Percentiles rank a stretch among this genome's conserved stretches.
phyloP scores from a whole-genome alignment of 768 basidiomycete genomes.

The Trametes meyenii region DNA sequence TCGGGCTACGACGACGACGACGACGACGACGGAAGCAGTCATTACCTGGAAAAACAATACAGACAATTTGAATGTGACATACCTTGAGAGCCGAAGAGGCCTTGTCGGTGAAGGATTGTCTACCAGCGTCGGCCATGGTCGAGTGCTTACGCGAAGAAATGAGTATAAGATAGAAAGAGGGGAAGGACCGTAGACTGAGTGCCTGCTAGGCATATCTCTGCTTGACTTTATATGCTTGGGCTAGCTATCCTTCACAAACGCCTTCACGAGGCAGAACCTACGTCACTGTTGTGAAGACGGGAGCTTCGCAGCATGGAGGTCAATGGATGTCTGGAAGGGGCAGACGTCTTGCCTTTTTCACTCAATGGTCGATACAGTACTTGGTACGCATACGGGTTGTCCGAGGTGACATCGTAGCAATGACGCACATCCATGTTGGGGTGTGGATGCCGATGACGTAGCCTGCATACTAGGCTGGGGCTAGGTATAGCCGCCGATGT shows the following conservation, averaged over 20 bases:
- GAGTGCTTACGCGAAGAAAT: constrained; percentile 44
- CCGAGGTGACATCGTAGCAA: neutral
- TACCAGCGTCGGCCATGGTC: constrained; percentile 37
- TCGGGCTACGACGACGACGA: constrained; percentile 28
- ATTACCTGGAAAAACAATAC: neutral
- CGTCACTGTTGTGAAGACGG: neutral
- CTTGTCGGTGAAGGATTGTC: constrained; percentile 39
- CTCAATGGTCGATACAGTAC: neutral
- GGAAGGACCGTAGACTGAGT: too few species aligned
- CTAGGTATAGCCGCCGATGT: too few species aligned
- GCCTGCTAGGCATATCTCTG: too few species aligned
- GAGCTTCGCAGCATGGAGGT: neutral
- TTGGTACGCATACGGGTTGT: too few species aligned
- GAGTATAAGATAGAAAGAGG: neutral
- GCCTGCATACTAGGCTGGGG: too few species aligned
- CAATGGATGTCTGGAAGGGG: neutral
- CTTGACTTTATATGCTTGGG: neutral
- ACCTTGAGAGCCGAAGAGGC: constrained; percentile 35
- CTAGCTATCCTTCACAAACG: neutral
- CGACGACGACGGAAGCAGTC: neutral
- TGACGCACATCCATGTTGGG: neutral
- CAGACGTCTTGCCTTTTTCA: neutral
- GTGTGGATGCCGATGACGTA: neutral
- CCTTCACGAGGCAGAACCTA: neutral
- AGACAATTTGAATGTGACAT: neutral